Evolutionary conservation across 2,329 filamentous ascomycete genomes (phyloP), one percentile per base, ranked within the genome.

Genomic region (Lasiodiplodia hormozganensis): DNA sequence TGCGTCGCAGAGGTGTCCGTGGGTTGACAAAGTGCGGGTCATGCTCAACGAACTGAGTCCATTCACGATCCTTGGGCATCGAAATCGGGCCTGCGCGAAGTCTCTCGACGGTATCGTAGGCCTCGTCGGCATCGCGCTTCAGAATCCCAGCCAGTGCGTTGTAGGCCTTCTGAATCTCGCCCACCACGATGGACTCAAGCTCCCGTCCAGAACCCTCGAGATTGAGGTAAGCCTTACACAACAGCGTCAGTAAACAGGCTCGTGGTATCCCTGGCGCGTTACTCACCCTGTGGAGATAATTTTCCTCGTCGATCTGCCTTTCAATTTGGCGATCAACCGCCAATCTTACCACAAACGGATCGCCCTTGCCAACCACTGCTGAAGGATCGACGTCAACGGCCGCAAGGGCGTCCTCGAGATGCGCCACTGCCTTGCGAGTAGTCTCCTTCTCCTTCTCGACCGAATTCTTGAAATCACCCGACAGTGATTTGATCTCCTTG

Each of bases 131-230:
- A 77, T 98, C 95, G 57, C 94, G 90, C 83, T 95, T 97, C 70
- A 98, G 84, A 71, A 98, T 97, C 65, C 91, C 92, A 28, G 94
- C 92, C 73, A 97, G 93, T 2, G 94, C 94, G 75, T 96, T 97
- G 83, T 97, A 98, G 0, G 96, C 94, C 80, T 98, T 98, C 77
- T 99, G 96, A 52, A 99, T 96, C 80, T 99, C 96, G 72, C 94
- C 93, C 16, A 99, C 93, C 0, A 99, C 93, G 71, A 99, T 98
- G 0, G 93, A 92, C 81, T 99, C 96, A 2, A 99, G 88, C 81
- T 99, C 96, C 70, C 94, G 91, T 2, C 96, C 96, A 18, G 96
- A 98, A 72, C 89, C 92, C 79, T 99, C 96, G 16, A 99, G 86
- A 77, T 99, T 98, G 64, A 97, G 85, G 75, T 96, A 97, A 11